Evolutionary conservation across 306 rosid genomes (phyloP).

Genomic region (Malus domestica): ASM211411v1 NC_041802.1:8804501-8805000

Average conservation of each 20-base stretch:
- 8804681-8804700: conserved; percentile 46
- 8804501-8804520: not conserved
- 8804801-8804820: not conserved
- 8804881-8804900: not conserved
- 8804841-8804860: not conserved
- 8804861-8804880: not conserved
- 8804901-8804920: not conserved
- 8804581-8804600: conserved; percentile 52
- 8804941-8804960: not conserved
- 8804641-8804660: conserved; percentile 67
- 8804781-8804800: not conserved
- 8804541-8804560: conserved; percentile 35
- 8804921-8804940: too few species aligned
- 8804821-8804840: not conserved
- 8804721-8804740: not conserved
- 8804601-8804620: conserved; percentile 61
- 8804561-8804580: conserved; percentile 55
- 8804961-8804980: not conserved
- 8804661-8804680: conserved; percentile 80
- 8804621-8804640: conserved; percentile 69
- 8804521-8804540: not conserved
- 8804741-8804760: too few species aligned
- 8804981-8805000: not conserved
- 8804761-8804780: not conserved
- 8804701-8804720: conserved; percentile 60